phyloP scores from a whole-genome alignment of 495 filamentous ascomycete genomes.

The Xylaria sp. region DNA sequence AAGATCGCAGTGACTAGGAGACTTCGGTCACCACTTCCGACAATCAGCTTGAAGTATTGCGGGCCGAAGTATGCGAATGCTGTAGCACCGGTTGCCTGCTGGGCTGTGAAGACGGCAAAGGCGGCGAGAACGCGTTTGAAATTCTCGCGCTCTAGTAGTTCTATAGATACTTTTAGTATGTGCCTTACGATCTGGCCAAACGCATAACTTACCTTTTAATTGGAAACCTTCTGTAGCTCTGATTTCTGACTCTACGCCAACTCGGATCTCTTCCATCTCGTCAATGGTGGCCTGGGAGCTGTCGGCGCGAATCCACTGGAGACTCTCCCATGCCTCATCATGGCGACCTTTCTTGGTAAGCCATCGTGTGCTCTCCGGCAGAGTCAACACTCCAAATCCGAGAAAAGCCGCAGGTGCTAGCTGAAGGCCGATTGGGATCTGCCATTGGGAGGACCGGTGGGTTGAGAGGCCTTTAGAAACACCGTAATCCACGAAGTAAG shows the following conservation, averaged over 20 bases:
- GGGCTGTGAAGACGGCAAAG: constrained; percentile 60
- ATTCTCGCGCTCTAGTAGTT: constrained; percentile 45
- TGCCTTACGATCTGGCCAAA: not conserved
- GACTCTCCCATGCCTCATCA: constrained; percentile 55
- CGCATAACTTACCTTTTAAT: constrained; percentile 28
- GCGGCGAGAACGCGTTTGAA: constrained; percentile 47
- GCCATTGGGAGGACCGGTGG: constrained; percentile 54
- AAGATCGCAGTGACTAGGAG: constrained; percentile 60
- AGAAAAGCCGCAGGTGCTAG: constrained; percentile 54
- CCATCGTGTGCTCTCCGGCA: constrained; percentile 59
- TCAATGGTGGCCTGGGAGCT: constrained; percentile 42
- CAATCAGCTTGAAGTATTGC: constrained; percentile 57
- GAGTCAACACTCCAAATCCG: constrained; percentile 52
- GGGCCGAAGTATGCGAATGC: constrained; percentile 49
- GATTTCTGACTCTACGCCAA: constrained; percentile 46
- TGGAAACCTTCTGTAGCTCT: constrained; percentile 39
- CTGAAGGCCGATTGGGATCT: constrained; percentile 60
- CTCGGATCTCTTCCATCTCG: constrained; percentile 52
- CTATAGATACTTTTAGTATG: constrained; percentile 29
- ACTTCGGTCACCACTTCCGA: constrained; percentile 48
- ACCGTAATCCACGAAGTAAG: constrained; percentile 62
- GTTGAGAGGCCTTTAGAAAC: constrained; percentile 44
- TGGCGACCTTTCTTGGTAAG: constrained; percentile 53
- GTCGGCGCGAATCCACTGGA: constrained; percentile 58
- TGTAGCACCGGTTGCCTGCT: constrained; percentile 51